phyloP scores from a whole-genome alignment of 164 flowering plant species.

The Kingdonia uniflora region DNA sequence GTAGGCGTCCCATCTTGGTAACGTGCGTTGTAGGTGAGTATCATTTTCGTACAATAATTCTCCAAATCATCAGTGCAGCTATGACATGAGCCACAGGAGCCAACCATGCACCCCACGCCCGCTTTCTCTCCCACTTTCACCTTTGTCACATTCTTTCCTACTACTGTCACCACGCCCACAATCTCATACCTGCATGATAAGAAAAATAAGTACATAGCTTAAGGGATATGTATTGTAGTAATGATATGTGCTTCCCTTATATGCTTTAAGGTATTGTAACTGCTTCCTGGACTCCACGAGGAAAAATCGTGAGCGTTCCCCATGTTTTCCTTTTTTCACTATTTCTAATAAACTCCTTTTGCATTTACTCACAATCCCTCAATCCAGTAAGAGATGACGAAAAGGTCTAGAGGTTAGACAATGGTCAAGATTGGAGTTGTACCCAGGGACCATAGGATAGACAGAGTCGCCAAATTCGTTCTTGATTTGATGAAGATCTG shows the following conservation, averaged over 20 bases:
- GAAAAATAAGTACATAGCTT: too few species aligned
- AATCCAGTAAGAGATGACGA: too few species aligned
- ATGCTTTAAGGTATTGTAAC: too few species aligned
- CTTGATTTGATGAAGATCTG: constrained; percentile 2
- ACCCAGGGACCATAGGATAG: background rate
- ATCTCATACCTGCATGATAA: constrained; percentile 37
- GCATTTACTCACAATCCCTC: too few species aligned
- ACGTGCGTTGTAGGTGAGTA: constrained; percentile 19
- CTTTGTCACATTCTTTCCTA: constrained; percentile 35
- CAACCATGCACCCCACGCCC: constrained; percentile 54
- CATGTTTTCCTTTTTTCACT: too few species aligned
- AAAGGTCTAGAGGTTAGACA: too few species aligned
- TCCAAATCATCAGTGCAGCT: constrained; percentile 28
- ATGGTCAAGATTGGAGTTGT: too few species aligned
- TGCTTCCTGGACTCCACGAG: too few species aligned
- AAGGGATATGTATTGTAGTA: too few species aligned
- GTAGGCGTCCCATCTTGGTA: constrained; percentile 35
- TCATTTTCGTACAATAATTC: constrained; percentile 35
- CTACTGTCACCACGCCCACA: constrained; percentile 39
- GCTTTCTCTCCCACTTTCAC: constrained; percentile 45
- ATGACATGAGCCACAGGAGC: constrained; percentile 32
- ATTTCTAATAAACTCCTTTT: too few species aligned
- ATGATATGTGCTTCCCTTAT: too few species aligned
- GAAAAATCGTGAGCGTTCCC: too few species aligned
- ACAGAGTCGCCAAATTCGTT: background rate